phyloP scores from a whole-genome alignment of 2,329 filamentous ascomycete genomes.

The Geoglossum cookeanum region DNA sequence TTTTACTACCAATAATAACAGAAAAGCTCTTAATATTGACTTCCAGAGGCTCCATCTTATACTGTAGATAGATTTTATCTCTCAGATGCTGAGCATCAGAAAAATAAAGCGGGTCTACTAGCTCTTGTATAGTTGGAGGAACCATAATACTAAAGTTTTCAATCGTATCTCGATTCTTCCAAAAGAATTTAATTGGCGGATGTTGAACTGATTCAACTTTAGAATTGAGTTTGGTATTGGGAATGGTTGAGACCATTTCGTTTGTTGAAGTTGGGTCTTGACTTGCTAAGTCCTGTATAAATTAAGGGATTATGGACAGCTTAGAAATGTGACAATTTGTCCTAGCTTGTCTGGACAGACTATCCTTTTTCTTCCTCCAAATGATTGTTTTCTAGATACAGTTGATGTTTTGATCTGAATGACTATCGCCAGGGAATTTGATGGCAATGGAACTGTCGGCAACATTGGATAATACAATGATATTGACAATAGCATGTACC shows the following conservation, averaged over 20 bases:
- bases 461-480: background rate
- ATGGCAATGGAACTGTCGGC: background rate
- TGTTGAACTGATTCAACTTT: too few species aligned
- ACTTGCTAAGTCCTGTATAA: background rate
- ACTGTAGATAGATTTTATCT: background rate
- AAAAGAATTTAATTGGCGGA: too few species aligned
- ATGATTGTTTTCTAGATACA: background rate
- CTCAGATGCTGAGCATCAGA: background rate
- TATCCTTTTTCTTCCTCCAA: background rate
- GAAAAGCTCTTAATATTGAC: background rate
- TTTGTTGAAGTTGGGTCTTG: background rate
- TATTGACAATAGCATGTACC: background rate
- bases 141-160: too few species aligned
- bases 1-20: too few species aligned
- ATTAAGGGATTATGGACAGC: background rate
- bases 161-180: too few species aligned
- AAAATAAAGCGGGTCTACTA: background rate
- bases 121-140: too few species aligned
- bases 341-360: background rate
- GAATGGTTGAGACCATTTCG: too few species aligned
- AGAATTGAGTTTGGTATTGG: too few species aligned
- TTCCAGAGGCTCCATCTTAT: background rate
- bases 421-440: background rate
- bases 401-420: background rate
- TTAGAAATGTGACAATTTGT: background rate